Evolutionary conservation across 495 filamentous ascomycete species (phyloP), one percentile per base, ranked within the genome.

Genomic region (Copromyces sp.): DNA sequence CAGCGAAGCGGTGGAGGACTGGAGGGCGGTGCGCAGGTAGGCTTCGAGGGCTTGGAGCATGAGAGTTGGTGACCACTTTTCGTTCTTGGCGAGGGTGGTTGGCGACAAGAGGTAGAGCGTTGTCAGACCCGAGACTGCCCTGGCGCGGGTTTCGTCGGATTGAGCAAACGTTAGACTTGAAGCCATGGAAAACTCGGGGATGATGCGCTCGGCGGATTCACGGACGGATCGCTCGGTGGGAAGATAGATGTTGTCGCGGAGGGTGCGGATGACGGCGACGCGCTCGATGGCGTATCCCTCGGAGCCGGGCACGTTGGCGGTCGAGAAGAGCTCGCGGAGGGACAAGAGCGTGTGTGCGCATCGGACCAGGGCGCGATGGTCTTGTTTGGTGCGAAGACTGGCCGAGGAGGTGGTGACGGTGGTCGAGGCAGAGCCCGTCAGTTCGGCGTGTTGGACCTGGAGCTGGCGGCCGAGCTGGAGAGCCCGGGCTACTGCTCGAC

Each of bases 81-180:
- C 84, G 16, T 78, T 70, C 72, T 85, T 84, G 14, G 80, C 78
- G 9, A 80, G 79, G 1, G 85, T 80, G 0, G 88, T 82, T 9
- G 91, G 89, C 8, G 93, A 94, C 39, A 99, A 87, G 1, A 98
- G 82, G 78, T 95, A 96, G 24, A 99, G 84, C 9, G 94, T 89
- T 24, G 91, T 83, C 45, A 94, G 81, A 1, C 93, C 94, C 0
- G 92, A 93, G 24, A 89, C 89, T 2, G 92, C 87, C 29, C 92
- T 85, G 3, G 89, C 85, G 75, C 90, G 90, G 16, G 89, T 89
- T 71, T 96, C 94, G 74, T 95, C 92, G 4, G 87, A 90, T 77
- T 97, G 93, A 68, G 90, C 88, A 78, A 91, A 97, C n/a, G n/a
- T n/a, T n/a, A n/a, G n/a, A n/a, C n/a, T n/a, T n/a, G n/a, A n/a